Evolutionary conservation across 371 early-diverging fungal genomes (phyloP).

Genomic region (Polyrhizophydium stewartii): DNA sequence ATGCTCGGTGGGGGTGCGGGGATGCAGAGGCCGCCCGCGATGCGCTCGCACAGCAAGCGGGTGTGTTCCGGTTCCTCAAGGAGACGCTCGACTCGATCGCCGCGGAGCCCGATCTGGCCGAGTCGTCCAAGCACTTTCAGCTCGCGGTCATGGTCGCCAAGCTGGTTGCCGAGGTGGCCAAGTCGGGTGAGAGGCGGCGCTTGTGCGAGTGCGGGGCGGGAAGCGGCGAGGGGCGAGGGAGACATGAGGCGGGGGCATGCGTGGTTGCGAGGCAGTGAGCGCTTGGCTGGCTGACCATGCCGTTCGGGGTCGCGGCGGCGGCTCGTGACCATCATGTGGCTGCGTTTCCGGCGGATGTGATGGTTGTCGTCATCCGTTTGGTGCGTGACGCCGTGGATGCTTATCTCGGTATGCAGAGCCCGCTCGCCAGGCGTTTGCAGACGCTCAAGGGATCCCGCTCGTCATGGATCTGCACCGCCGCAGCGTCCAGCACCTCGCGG

Average conservation of each 20-base stretch:
- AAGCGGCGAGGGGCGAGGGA: no score
- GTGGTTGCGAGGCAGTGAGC: no score
- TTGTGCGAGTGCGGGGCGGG: no score
- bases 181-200: constrained; percentile 17
- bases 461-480: constrained; percentile 8
- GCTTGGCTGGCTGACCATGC: no score
- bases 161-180: constrained; percentile 27
- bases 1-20: no score
- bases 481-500: constrained; percentile 3
- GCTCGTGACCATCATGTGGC: no score
- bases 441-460: constrained; percentile 15
- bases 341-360: no score
- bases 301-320: no score
- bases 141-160: constrained; percentile 9
- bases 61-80: not conserved
- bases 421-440: constrained; percentile 20
- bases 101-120: not conserved
- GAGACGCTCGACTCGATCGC: not conserved
- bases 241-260: no score
- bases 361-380: not conserved
- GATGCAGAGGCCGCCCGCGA: constrained; percentile 2
- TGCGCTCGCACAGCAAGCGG: not conserved
- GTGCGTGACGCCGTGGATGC: no score
- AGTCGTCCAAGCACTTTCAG: not conserved
- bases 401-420: constrained; percentile 16